phyloP scores from a whole-genome alignment of 306 rosid genomes.

The Castanea sativa region DNA sequence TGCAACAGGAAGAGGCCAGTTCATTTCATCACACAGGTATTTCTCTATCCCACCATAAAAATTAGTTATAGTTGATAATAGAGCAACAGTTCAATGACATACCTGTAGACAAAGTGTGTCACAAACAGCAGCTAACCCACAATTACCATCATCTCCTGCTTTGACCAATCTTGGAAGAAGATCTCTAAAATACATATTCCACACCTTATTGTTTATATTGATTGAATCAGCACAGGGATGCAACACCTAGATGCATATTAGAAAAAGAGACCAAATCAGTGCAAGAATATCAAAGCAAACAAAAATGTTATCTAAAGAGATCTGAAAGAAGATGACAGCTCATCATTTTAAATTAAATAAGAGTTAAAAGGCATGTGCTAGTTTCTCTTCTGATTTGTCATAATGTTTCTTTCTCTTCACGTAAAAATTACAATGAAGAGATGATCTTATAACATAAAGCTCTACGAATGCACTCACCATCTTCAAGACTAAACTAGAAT shows the following conservation, averaged over 20 bases:
- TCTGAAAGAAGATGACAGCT: background rate
- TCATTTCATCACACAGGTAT: too few species aligned
- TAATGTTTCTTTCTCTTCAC: background rate
- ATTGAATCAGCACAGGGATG: conserved; percentile 48
- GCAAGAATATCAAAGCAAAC: conserved; percentile 1
- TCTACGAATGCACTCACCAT: background rate
- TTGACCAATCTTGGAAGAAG: conserved; percentile 57
- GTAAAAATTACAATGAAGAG: background rate
- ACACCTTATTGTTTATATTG: conserved; percentile 45
- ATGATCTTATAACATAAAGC: background rate
- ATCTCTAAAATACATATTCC: conserved; percentile 48
- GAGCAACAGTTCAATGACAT: conserved; percentile 5
- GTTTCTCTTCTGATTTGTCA: background rate
- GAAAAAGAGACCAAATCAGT: conserved; percentile 13
- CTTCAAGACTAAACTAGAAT: background rate
- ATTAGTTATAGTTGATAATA: background rate
- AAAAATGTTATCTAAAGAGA: conserved; percentile 11
- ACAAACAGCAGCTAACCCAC: conserved; percentile 52
- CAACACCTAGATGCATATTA: conserved; percentile 45
- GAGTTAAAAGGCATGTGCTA: background rate
- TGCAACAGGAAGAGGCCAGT: too few species aligned
- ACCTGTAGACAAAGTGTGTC: conserved; percentile 66
- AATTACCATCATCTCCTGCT: conserved; percentile 46
- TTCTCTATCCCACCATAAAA: background rate
- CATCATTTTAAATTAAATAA: background rate